Conservation (phyloP, 768 basidiomycete genomes). For the Exsudoporus frostii region DNA sequence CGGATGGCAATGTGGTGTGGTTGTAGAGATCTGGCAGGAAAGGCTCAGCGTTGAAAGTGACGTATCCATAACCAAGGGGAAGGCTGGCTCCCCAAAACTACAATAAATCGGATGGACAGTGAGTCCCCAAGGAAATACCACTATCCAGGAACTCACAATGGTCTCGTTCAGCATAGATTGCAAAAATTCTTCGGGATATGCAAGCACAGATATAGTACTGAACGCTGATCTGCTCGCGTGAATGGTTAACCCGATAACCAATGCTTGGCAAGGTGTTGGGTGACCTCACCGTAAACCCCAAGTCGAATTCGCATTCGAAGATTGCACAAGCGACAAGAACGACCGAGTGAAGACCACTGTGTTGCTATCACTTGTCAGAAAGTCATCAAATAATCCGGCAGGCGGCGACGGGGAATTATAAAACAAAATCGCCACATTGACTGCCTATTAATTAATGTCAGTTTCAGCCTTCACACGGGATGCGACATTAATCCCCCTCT, state of each 20-base stretch:
- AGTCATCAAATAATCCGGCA: slow-evolving; percentile 25
- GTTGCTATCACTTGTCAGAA: slow-evolving; percentile 24
- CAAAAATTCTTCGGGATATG: slow-evolving; percentile 20
- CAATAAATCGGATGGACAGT: slow-evolving; percentile 10
- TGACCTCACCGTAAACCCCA: slow-evolving; percentile 23
- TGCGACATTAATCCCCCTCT: background rate
- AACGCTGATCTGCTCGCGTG: slow-evolving; percentile 19
- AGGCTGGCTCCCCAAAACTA: slow-evolving; percentile 42
- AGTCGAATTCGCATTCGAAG: slow-evolving; percentile 16
- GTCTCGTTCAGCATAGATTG: slow-evolving; percentile 15
- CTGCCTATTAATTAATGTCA: slow-evolving; percentile 8
- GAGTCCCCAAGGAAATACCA: background rate
- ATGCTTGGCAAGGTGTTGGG: background rate
- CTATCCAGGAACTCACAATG: slow-evolving; percentile 10
- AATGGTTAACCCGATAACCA: background rate
- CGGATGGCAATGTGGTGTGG: slow-evolving; percentile 37
- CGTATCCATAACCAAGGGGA: slow-evolving; percentile 36
- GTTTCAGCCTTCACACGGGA: background rate
- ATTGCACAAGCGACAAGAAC: slow-evolving; percentile 25
- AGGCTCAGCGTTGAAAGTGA: slow-evolving; percentile 50
- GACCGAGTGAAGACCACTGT: slow-evolving; percentile 19
- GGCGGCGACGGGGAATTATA: slow-evolving; percentile 47
- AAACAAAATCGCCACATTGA: slow-evolving; percentile 42
- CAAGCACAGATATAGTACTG: slow-evolving; percentile 22
- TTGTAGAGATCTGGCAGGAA: slow-evolving; percentile 42